Evolutionary conservation across 441 rosid species (phyloP).

Genomic region (Monsonia emarginata): DNA sequence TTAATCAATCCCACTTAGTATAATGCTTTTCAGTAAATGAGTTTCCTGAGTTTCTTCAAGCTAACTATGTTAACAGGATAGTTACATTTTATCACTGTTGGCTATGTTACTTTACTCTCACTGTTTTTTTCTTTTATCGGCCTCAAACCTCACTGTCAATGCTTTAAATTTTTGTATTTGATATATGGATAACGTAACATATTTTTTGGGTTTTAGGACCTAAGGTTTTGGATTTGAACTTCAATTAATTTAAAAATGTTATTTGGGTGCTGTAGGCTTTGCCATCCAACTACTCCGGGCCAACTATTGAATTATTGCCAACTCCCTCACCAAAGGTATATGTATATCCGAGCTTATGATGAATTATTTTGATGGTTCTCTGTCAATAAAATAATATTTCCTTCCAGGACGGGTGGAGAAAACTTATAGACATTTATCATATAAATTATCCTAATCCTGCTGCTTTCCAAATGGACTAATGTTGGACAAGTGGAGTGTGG

Average conservation of each 20-base stretch:
- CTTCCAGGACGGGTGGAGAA: neutral
- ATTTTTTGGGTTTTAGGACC: neutral
- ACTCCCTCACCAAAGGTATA: slow-evolving; percentile 55
- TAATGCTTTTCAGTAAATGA: neutral
- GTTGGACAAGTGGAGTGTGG: too few relatives aligned
- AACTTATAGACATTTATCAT: neutral
- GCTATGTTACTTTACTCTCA: neutral
- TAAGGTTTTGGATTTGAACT: slow-evolving; percentile 1
- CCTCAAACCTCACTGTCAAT: neutral
- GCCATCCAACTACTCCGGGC: slow-evolving; percentile 33
- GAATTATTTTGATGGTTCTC: neutral
- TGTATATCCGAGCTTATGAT: neutral
- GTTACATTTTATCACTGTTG: neutral
- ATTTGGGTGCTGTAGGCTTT: slow-evolving; percentile 40
- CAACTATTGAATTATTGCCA: slow-evolving; percentile 34
- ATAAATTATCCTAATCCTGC: neutral
- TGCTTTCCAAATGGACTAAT: too few relatives aligned
- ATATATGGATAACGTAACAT: neutral
- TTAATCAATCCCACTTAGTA: slow-evolving; percentile 1
- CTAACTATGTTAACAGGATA: neutral
- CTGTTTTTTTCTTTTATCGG: too few relatives aligned
- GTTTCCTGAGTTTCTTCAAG: neutral
- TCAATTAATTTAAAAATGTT: slow-evolving; percentile 10
- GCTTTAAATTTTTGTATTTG: neutral
- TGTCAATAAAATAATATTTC: neutral